A percentile compares a stretch with the other conserved stretches of the same genome.
These are phyloP conservation scores for Tremella fuciformis DNA, from an alignment of 768 basidiomycete genomes.

Conservation along the genomic window DNA sequence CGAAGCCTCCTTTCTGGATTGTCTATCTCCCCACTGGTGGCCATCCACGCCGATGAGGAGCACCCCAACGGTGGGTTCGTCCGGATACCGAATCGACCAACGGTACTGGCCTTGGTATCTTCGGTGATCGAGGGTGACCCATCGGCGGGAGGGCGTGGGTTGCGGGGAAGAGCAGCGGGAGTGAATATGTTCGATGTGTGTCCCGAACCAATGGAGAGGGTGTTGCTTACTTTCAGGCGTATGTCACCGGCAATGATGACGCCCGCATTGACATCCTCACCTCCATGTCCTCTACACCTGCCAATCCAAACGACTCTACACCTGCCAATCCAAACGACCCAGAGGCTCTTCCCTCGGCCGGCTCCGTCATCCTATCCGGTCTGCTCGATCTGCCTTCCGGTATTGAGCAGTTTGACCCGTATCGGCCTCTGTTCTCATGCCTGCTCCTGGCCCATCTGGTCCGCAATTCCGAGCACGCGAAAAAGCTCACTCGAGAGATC, in stretches of 20 bases:
- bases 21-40: slow-evolving; percentile 66
- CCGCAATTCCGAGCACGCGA: slow-evolving; percentile 55
- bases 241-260: slow-evolving; percentile 53
- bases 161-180: slow-evolving; percentile 71
- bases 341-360: slow-evolving; percentile 44
- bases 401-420: slow-evolving; percentile 47
- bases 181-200: slow-evolving; percentile 77
- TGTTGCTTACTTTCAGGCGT: slow-evolving; percentile 36
- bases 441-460: slow-evolving; percentile 51
- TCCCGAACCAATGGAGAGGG: background rate
- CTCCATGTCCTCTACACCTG: slow-evolving; percentile 40
- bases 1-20: slow-evolving; percentile 70
- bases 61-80: slow-evolving; percentile 54
- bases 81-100: slow-evolving; percentile 72
- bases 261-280: slow-evolving; percentile 51
- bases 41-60: slow-evolving; percentile 70
- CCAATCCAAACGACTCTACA: slow-evolving; percentile 25
- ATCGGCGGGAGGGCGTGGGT: slow-evolving; percentile 65
- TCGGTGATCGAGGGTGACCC: slow-evolving; percentile 85
- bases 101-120: slow-evolving; percentile 76
- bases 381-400: slow-evolving; percentile 49
- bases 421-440: slow-evolving; percentile 51
- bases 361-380: slow-evolving; percentile 53
- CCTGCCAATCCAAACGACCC: slow-evolving; percentile 24
- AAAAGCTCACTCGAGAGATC: slow-evolving; percentile 54